A percentile compares a stretch with the other conserved stretches of the same genome.
These are phyloP conservation scores for Yamadazyma taylorii DNA, from an alignment of 1,139 yeast species.

Conservation along the genomic window DNA sequence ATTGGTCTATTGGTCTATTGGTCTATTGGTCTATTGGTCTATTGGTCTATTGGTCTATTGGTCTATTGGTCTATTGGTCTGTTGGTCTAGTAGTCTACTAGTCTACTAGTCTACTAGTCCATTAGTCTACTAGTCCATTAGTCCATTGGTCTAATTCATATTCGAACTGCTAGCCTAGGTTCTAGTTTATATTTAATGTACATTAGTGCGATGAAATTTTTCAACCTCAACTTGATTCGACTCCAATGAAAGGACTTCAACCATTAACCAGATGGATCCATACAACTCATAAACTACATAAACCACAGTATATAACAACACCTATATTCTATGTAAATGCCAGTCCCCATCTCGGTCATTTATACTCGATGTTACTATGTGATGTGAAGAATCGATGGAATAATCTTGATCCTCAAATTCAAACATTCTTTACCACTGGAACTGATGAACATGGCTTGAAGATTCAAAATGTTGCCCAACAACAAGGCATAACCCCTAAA, in stretches of 20 bases:
- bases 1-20: too few species aligned
- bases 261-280: neutral
- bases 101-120: too few species aligned
- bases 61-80: too few species aligned
- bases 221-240: neutral
- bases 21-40: too few species aligned
- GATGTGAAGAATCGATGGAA: slow-evolving; percentile 82
- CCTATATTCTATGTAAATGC: slow-evolving; percentile 98
- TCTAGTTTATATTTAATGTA: neutral
- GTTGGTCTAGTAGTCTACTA: too few species aligned
- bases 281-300: slow-evolving; percentile 25
- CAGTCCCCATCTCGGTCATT: slow-evolving; percentile 90
- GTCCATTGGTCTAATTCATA: too few species aligned
- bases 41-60: too few species aligned
- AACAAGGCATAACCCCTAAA: slow-evolving; percentile 53
- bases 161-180: neutral
- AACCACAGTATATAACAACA: slow-evolving; percentile 67
- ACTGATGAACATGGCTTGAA: slow-evolving; percentile 97
- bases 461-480: slow-evolving; percentile 70
- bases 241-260: neutral
- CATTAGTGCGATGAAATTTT: slow-evolving; percentile 3
- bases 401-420: slow-evolving; percentile 32
- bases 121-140: too few species aligned
- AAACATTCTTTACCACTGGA: slow-evolving; percentile 75
- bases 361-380: slow-evolving; percentile 82